phyloP scores from a whole-genome alignment of 2,329 filamentous ascomycete genomes.

The Furcasterigmium furcatum region DNA sequence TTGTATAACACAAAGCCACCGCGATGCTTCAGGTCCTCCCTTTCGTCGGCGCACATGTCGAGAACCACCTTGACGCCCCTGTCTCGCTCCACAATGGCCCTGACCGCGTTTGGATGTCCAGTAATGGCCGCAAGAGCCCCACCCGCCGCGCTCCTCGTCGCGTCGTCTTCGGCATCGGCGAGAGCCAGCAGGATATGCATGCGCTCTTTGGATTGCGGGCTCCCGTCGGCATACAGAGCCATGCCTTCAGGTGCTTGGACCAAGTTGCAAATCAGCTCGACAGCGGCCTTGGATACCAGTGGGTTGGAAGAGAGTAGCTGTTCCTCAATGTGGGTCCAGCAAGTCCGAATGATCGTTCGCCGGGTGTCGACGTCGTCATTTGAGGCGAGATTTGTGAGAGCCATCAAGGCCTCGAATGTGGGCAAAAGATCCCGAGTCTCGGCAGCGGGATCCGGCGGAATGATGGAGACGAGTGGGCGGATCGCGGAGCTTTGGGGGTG shows the following conservation, averaged over 20 bases:
- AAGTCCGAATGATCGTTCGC: constrained; percentile 66
- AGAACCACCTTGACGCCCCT: constrained; percentile 76
- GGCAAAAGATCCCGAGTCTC: constrained; percentile 77
- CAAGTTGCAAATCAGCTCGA: constrained; percentile 90
- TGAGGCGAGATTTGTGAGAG: constrained; percentile 90
- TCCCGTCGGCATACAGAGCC: constrained; percentile 65
- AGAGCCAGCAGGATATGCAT: constrained; percentile 84
- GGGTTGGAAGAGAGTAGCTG: constrained; percentile 73
- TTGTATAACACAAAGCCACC: constrained; percentile 76
- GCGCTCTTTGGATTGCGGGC: constrained; percentile 65
- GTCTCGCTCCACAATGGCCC: constrained; percentile 66
- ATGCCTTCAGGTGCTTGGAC: constrained; percentile 67
- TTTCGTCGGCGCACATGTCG: constrained; percentile 71
- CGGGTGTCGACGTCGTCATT: constrained; percentile 65
- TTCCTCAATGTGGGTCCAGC: constrained; percentile 79
- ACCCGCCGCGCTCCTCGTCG: constrained; percentile 78
- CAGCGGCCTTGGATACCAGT: constrained; percentile 76
- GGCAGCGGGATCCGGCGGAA: constrained; percentile 60
- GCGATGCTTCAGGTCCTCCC: constrained; percentile 65
- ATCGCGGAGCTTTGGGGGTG: constrained; percentile 77
- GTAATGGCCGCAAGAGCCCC: constrained; percentile 86
- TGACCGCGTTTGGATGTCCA: constrained; percentile 70
- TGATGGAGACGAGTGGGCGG: constrained; percentile 72
- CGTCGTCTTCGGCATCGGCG: constrained; percentile 77
- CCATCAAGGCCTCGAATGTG: constrained; percentile 85